Conservation (phyloP, 495 filamentous ascomycete species). For the Cudoniella acicularis region DNA sequence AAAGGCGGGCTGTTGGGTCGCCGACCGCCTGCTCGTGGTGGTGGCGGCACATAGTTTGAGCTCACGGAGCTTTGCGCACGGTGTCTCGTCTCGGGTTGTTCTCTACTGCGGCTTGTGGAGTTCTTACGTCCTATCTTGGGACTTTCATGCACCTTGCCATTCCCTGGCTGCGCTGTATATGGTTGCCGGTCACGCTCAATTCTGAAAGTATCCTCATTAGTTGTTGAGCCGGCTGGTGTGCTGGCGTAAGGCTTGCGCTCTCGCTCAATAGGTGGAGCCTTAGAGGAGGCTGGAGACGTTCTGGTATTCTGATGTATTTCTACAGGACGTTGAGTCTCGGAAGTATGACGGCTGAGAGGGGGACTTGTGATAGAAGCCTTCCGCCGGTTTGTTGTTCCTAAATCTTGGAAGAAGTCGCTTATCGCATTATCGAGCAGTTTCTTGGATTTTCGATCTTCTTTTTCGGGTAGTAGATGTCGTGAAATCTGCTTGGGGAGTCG, state of each 20-base stretch:
- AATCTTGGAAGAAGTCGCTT: constrained; percentile 19
- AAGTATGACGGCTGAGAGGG: constrained; percentile 13
- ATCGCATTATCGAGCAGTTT: constrained; percentile 21
- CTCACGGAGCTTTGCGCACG: constrained; percentile 18
- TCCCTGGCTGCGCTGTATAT: constrained; percentile 23
- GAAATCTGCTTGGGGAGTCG: constrained; percentile 77
- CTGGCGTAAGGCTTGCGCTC: constrained; percentile 23
- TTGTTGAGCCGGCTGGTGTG: constrained; percentile 13
- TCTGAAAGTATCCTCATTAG: constrained; percentile 20
- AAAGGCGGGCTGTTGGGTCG: constrained; percentile 19
- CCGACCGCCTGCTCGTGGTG: constrained; percentile 5
- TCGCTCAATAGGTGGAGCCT: constrained; percentile 20
- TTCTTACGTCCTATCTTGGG: constrained; percentile 10
- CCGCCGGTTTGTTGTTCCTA: constrained; percentile 14
- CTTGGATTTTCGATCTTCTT: constrained; percentile 16
- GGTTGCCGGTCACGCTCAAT: constrained; percentile 27
- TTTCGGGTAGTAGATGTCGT: constrained; percentile 62
- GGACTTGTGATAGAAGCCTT: constrained; percentile 19
- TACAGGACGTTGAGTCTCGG: constrained; percentile 21
- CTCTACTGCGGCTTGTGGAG: constrained; percentile 14
- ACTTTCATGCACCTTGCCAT: constrained; percentile 17
- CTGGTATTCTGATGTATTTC: constrained; percentile 18
- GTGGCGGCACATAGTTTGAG: constrained; percentile 5
- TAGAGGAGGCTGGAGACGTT: constrained; percentile 17
- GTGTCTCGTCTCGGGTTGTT: background rate